These are phyloP conservation scores for Lactarius hatsudake DNA, from an alignment of 768 basidiomycete species.

Conservation along the genomic window DNA sequence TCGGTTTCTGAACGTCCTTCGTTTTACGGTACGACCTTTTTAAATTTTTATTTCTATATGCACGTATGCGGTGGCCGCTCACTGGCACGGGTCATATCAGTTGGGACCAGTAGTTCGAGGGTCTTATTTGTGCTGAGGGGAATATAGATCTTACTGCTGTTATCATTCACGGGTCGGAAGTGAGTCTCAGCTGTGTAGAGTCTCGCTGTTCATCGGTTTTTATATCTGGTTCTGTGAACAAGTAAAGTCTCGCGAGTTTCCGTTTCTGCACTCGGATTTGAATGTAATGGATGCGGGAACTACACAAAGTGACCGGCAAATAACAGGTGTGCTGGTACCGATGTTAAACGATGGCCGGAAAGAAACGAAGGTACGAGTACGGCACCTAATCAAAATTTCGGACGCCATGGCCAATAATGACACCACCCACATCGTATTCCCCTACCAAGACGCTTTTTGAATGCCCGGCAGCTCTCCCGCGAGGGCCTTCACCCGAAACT, in stretches of 20 bases:
- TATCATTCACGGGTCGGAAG: too few species aligned
- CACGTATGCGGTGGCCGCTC: not conserved
- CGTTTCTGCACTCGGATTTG: not conserved
- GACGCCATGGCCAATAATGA: not conserved
- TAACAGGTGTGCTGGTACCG: not conserved
- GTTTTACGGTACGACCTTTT: too few species aligned
- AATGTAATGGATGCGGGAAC: not conserved
- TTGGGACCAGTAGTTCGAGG: not conserved
- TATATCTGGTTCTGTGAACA: not conserved
- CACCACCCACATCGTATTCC: not conserved
- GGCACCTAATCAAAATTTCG: not conserved
- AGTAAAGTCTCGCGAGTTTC: not conserved
- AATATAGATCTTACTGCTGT: too few species aligned
- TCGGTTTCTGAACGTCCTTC: too few species aligned
- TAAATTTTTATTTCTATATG: too few species aligned
- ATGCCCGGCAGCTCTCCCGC: constrained; percentile 84
- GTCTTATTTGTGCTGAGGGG: too few species aligned
- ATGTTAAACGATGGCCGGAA: not conserved
- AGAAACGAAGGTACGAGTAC: not conserved
- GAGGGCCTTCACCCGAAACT: constrained; percentile 85
- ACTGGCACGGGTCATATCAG: not conserved
- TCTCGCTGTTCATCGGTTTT: not conserved
- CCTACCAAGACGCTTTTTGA: constrained; percentile 87
- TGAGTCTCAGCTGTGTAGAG: not conserved
- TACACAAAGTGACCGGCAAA: not conserved